Evolutionary conservation across 2,329 filamentous ascomycete genomes (phyloP), one percentile per base, ranked within the genome.

Genomic region (Fusarium illudens): DNA sequence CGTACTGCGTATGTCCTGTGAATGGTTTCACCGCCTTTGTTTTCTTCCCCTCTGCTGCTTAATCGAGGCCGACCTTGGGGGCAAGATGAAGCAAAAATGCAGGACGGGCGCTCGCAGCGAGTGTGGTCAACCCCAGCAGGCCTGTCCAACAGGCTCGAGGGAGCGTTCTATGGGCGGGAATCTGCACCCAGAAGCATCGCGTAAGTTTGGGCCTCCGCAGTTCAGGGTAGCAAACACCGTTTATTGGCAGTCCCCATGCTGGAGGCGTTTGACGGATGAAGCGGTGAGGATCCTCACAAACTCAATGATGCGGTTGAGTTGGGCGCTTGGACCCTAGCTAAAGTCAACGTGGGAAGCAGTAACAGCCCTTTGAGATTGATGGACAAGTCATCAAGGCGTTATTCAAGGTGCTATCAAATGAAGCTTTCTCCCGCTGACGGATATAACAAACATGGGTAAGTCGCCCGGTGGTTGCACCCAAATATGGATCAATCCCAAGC

Each of bases 11-110:
- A n/a, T 46, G 39, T 17, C 34, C 22, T 15, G 25, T 19, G 8
- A 48, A 11, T 22, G 19, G 65, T 68, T 59, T 57, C 68, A 71
- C 68, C 44, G 46, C 53, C 58, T 34, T 67, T 56, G 19, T 57
- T 62, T 56, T 50, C 48, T 34, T 46, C 27, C 48, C 44, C 54
- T 48, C 51, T 53, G 49, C 62, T 59, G 64, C 60, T 57, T 59
- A 62, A 67, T 62, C 68, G 58, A 63, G 55, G 27, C 13, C 52
- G 54, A 57, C 32, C 39, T 49, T 57, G 46, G 54, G 52, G 30
- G 25, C 17, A 39, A 53, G 63, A 67, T 64, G 63, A 62, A 49
- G 61, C 37, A 60, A 22, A 22, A 51, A 33, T 22, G 27, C 22
- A 58, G 19, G 12, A 19, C 22, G 33, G 58, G 54, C 44, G 49